A percentile compares a stretch with the other conserved stretches of the same genome.
Evolutionary conservation across 129 eudicot species (phyloP).

Genomic region (Centella asiatica): DNA sequence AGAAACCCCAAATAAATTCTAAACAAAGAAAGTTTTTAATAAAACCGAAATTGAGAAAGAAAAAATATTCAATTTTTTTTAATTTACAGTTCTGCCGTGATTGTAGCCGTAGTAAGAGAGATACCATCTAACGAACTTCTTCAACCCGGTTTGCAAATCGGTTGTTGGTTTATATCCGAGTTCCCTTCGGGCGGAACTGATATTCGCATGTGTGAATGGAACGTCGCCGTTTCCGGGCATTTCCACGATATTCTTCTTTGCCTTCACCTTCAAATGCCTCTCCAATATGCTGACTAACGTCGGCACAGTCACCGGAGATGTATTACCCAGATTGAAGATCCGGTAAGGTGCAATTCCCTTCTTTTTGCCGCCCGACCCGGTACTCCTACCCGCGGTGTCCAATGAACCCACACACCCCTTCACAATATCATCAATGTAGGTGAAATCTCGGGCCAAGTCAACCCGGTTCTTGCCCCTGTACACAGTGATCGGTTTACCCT

Average conservation of each 20-base stretch:
- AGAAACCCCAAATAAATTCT: constrained; percentile 3
- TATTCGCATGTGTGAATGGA: constrained; percentile 62
- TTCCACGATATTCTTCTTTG: constrained; percentile 34
- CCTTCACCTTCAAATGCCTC: constrained; percentile 54
- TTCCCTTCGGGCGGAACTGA: constrained; percentile 46
- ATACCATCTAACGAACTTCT: constrained; percentile 60
- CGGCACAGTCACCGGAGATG: constrained; percentile 63
- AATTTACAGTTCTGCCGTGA: constrained; percentile 28
- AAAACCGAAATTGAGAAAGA: background rate
- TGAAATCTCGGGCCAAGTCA: constrained; percentile 58
- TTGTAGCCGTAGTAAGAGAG: constrained; percentile 40
- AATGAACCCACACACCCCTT: constrained; percentile 53
- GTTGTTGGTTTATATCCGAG: constrained; percentile 62
- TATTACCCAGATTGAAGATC: constrained; percentile 57
- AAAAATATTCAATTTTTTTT: background rate
- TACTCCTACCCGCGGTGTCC: constrained; percentile 49
- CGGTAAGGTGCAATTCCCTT: constrained; percentile 46
- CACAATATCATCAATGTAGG: constrained; percentile 54
- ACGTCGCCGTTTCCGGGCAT: constrained; percentile 78
- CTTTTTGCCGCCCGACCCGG: constrained; percentile 63
- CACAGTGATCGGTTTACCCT: constrained; percentile 42
- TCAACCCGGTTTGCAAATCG: constrained; percentile 64
- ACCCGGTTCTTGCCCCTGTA: constrained; percentile 44
- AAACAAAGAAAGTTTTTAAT: background rate
- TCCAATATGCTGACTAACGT: constrained; percentile 46